Evolutionary conservation across 2,329 filamentous ascomycete genomes (phyloP).

Genomic region (Fusarium denticulatum): DNA sequence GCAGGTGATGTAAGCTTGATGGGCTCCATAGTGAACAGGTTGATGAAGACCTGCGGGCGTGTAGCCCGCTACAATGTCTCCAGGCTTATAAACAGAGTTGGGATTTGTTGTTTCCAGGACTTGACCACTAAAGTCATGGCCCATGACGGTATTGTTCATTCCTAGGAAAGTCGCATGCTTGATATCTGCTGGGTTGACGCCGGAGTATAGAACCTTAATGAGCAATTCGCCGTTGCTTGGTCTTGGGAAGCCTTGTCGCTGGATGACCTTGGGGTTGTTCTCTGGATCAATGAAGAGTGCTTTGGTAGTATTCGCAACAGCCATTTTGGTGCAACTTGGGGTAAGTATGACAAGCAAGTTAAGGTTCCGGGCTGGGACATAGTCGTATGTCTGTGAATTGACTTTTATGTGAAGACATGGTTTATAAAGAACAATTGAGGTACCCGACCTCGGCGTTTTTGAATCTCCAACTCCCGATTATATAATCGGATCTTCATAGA

Average conservation of each 20-base stretch:
- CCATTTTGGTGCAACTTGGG: neutral
- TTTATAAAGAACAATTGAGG: neutral
- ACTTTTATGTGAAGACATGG: neutral
- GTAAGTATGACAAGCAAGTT: rapidly evolving
- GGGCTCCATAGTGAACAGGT: neutral
- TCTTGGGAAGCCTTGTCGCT: neutral
- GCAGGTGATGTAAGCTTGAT: neutral
- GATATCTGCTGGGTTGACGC: neutral
- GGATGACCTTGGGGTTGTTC: neutral
- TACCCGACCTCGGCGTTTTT: neutral
- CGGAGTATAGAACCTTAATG: neutral
- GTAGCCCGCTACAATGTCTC: neutral
- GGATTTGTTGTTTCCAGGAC: neutral
- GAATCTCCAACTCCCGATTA: neutral
- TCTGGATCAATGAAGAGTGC: neutral
- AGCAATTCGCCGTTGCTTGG: neutral
- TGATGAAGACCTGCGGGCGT: neutral
- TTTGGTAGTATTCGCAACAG: neutral
- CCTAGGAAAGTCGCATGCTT: neutral
- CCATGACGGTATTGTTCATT: neutral
- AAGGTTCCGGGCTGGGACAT: neutral
- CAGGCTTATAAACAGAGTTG: neutral
- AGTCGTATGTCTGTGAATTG: neutral
- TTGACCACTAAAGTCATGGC: neutral
- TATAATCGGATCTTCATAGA: neutral